phyloP scores from a whole-genome alignment of 352 stramenopile species.

The Phytopythium montanum region DNA sequence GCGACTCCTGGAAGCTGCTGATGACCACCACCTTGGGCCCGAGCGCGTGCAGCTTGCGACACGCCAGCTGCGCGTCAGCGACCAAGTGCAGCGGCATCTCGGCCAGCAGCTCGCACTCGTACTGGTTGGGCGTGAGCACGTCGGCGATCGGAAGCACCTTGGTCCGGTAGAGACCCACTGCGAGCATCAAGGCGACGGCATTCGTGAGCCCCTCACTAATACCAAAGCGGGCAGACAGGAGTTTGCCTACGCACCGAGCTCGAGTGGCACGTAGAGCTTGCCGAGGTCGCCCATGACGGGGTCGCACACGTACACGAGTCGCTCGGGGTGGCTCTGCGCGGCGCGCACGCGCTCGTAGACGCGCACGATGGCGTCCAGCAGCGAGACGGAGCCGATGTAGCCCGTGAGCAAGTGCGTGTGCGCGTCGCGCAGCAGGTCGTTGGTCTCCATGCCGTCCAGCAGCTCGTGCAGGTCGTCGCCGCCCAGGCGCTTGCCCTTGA shows the following conservation, averaged over 20 bases:
- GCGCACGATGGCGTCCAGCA: slow-evolving; percentile 69
- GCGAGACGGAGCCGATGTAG: slow-evolving; percentile 68
- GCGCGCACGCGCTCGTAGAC: slow-evolving; percentile 55
- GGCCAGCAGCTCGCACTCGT: slow-evolving; percentile 78
- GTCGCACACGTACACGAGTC: slow-evolving; percentile 78
- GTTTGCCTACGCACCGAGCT: slow-evolving; percentile 49
- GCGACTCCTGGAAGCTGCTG: slow-evolving; percentile 65
- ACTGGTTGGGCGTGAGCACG: slow-evolving; percentile 85
- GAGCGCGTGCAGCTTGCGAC: slow-evolving; percentile 68
- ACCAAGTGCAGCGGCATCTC: slow-evolving; percentile 65
- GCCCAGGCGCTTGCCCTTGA: slow-evolving; percentile 64
- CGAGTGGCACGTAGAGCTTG: slow-evolving; percentile 75
- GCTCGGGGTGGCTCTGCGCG: slow-evolving; percentile 41
- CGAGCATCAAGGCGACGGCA: neutral
- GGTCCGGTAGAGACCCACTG: slow-evolving; percentile 78
- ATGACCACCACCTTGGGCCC: slow-evolving; percentile 79
- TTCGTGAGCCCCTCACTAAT: slow-evolving; percentile 7
- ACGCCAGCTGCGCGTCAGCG: slow-evolving; percentile 60
- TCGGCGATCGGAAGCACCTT: slow-evolving; percentile 78
- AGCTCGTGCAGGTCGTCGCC: slow-evolving; percentile 76
- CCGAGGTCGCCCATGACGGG: slow-evolving; percentile 80
- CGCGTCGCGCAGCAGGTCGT: slow-evolving; percentile 57
- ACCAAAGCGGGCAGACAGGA: neutral
- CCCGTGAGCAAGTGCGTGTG: slow-evolving; percentile 83
- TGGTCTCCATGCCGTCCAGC: slow-evolving; percentile 72